Evolutionary conservation across 2,329 filamentous ascomycete genomes (phyloP).

Genomic region (Coniochaeta prunicola): DNA sequence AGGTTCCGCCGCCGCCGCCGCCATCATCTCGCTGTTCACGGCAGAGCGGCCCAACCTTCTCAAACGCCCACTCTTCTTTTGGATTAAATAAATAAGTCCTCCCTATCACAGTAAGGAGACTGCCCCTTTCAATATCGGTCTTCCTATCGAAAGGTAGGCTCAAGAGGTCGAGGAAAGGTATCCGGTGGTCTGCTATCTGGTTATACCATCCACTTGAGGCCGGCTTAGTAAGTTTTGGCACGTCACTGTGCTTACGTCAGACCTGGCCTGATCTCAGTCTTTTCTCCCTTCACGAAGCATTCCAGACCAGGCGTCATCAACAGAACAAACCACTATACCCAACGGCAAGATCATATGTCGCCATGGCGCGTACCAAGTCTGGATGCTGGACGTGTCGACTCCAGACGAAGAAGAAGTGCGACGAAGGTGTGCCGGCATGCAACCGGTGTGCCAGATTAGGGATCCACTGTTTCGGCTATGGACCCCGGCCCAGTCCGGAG

Average conservation of each 20-base stretch:
- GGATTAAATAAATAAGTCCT: no score
- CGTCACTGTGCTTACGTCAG: neutral
- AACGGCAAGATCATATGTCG: neutral
- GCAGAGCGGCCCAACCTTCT: no score
- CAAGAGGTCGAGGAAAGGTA: no score
- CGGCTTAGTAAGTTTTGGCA: no score
- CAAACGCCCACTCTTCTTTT: no score
- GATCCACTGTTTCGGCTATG: neutral
- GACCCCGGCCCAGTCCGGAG: neutral
- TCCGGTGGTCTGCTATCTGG: no score
- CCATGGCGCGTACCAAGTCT: neutral
- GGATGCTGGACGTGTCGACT: conserved; percentile 3
- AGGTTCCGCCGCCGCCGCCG: no score
- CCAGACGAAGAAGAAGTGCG: conserved; percentile 2
- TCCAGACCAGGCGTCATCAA: neutral
- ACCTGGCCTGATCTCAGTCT: neutral
- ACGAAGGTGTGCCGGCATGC: neutral
- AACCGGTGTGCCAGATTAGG: neutral
- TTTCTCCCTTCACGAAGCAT: neutral
- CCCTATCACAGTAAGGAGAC: no score
- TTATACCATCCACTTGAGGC: no score
- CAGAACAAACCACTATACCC: neutral
- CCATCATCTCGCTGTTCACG: no score
- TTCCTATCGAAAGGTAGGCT: no score
- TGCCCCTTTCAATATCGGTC: no score